Conservation (phyloP, 495 filamentous ascomycete genomes). For the Podospora pseudocomata region DNA sequence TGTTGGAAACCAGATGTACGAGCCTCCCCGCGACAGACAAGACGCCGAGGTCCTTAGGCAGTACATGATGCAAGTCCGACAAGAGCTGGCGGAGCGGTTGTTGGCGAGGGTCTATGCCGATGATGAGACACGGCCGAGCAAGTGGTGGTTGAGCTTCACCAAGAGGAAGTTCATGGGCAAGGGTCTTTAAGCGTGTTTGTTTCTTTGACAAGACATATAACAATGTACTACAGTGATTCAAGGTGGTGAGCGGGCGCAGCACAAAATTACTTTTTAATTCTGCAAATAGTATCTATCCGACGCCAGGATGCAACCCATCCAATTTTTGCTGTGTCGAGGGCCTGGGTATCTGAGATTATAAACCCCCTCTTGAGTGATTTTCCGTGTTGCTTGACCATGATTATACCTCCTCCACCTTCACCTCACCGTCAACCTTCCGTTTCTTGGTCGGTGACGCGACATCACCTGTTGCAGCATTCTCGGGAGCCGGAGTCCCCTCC, state of each 20-base stretch:
- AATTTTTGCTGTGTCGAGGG: neutral
- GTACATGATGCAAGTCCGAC: conserved; percentile 87
- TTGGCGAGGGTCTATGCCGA: conserved; percentile 83
- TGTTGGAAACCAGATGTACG: conserved; percentile 47
- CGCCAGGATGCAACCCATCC: neutral
- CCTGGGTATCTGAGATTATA: neutral
- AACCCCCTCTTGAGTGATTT: neutral
- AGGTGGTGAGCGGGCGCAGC: neutral
- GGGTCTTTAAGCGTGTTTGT: conserved; percentile 54
- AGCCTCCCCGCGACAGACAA: conserved; percentile 73
- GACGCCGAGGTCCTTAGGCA: conserved; percentile 81
- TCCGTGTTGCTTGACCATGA: neutral
- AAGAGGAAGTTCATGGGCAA: conserved; percentile 99
- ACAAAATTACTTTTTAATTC: neutral
- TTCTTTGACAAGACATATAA: neutral
- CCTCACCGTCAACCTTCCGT: neutral
- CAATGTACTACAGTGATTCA: neutral
- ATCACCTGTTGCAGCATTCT: neutral
- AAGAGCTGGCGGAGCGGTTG: conserved; percentile 80
- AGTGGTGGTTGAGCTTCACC: conserved; percentile 98
- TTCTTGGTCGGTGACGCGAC: conserved; percentile 3
- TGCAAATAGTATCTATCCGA: neutral
- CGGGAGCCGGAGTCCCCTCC: neutral
- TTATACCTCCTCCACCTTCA: neutral
- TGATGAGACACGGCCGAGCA: conserved; percentile 76